These are phyloP conservation scores for Candida nitratophila DNA, from an alignment of 805 yeast species.

Conservation along the genomic window DNA sequence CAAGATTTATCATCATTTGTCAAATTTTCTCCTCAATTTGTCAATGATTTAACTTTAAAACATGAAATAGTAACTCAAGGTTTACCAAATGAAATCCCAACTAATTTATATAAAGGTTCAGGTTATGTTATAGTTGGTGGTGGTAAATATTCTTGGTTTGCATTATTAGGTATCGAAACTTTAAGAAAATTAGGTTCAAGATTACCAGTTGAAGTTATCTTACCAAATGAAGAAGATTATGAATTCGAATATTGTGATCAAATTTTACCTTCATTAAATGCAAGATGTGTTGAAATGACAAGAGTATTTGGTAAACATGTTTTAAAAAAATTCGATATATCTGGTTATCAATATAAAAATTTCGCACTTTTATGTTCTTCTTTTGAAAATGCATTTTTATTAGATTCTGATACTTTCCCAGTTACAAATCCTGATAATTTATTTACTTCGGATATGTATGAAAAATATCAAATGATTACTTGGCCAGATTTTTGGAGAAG, in stretches of 20 bases:
- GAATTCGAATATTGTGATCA: slow-evolving; percentile 64
- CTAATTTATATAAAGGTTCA: slow-evolving; percentile 22
- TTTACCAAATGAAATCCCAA: slow-evolving; percentile 21
- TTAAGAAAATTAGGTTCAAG: slow-evolving; percentile 60
- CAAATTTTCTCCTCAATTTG: slow-evolving; percentile 23
- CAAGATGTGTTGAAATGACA: slow-evolving; percentile 58
- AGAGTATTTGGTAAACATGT: slow-evolving; percentile 54
- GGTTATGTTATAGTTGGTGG: slow-evolving; percentile 77
- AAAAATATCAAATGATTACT: slow-evolving; percentile 40
- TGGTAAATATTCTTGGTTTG: slow-evolving; percentile 67
- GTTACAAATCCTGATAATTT: slow-evolving; percentile 54
- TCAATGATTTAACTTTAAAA: slow-evolving; percentile 25
- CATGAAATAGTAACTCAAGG: slow-evolving; percentile 24
- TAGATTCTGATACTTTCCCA: slow-evolving; percentile 77
- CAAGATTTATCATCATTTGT: slow-evolving; percentile 17
- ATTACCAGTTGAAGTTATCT: slow-evolving; percentile 75
- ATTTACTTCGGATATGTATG: slow-evolving; percentile 52
- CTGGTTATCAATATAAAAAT: slow-evolving; percentile 64
- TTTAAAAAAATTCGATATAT: slow-evolving; percentile 39
- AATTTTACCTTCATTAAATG: slow-evolving; percentile 55
- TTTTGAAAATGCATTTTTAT: slow-evolving; percentile 61
- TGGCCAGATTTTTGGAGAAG: slow-evolving; percentile 94
- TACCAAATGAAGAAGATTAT: slow-evolving; percentile 64
- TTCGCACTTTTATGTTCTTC: slow-evolving; percentile 66
- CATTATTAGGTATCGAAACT: slow-evolving; percentile 56